Percentiles rank a stretch among this genome's conserved stretches.
Conservation (phyloP, 1,284 basidiomycete genomes). For the Leccinum idahoense region DNA sequence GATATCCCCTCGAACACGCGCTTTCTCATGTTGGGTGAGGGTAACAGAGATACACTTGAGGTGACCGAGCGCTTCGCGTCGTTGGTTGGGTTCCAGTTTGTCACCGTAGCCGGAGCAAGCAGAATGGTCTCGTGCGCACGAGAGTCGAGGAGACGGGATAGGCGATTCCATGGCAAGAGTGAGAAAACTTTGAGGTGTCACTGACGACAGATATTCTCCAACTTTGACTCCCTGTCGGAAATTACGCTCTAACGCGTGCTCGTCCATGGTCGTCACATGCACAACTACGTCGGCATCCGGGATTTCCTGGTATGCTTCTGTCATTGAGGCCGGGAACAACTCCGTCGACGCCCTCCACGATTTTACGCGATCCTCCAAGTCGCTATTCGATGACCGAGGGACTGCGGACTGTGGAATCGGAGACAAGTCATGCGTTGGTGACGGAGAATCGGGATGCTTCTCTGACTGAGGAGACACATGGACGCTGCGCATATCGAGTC, state of each 20-base stretch:
- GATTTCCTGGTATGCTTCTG: conserved; percentile 27
- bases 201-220: conserved; percentile 64
- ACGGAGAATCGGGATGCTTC: conserved; percentile 18
- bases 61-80: conserved; percentile 12
- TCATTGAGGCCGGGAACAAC: conserved; percentile 43
- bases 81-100: conserved; percentile 29
- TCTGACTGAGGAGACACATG: conserved; percentile 31
- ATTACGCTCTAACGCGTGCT: conserved; percentile 16
- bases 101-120: conserved; percentile 39
- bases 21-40: conserved; percentile 31
- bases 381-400: conserved; percentile 44
- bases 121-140: conserved; percentile 53
- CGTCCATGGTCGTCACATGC: conserved; percentile 14
- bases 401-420: conserved; percentile 61
- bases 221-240: conserved; percentile 31
- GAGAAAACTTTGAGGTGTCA: conserved; percentile 57
- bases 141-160: conserved; percentile 33
- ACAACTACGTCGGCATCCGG: conserved; percentile 6
- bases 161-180: conserved; percentile 37
- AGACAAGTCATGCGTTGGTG: conserved; percentile 40
- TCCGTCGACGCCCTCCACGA: conserved; percentile 61
- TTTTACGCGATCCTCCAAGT: conserved; percentile 52
- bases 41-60: conserved; percentile 15
- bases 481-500: conserved; percentile 43
- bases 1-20: conserved; percentile 41